Evolutionary conservation across 176 grass and related monocot genomes (phyloP), one percentile per base, ranked within the genome.

Genomic region (Saccharum spontaneum): DNA sequence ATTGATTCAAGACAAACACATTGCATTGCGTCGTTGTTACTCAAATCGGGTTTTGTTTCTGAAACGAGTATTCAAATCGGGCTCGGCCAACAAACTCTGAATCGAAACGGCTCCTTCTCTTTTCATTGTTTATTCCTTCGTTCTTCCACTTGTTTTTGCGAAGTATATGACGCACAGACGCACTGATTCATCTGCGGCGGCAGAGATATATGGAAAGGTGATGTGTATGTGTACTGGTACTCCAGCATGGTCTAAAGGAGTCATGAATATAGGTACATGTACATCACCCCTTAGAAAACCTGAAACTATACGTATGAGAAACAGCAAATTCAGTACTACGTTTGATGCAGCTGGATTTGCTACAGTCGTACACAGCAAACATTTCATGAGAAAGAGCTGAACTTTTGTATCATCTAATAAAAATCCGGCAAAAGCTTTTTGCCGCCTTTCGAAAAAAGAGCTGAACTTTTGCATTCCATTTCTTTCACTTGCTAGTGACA

Each of bases 1-100:
- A 73, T 48, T 54, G 41, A 50, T 34, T 30, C 37, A 76, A 17
- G 71, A 78, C 71, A 77, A 77, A 74, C 37, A 70, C 40, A 46
- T 33, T 33, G 37, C 22, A 78, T 88, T 65, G 77, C 67, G 65
- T 86, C 67, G 79, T 87, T 66, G 84, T 90, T 79, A 24, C 18
- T 83, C 39, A 26, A 34, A 41, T 62, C 55, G 62, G 62, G 65
- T 50, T 43, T 59, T 59, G 7, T 59, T 59, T 59, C 54, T 59
- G 54, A n/a, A 60, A 10, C 22, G 3, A 60, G 22, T 60, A 60
- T 34, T 84, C 49, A 28, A 36, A 43, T 69, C 37, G 24, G 63
- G 46, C 64, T 37, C 37, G 37, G 16, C 73, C 30, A 61, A 63
- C 78, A 49, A 50, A 83, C 66, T 18, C 39, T 61, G 66, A 40